Percentiles rank a stretch among this genome's conserved stretches.
These are phyloP conservation scores for Solanum hybrid DNA, from an alignment of 305 asterid genomes.

Conservation along the genomic window DNA sequence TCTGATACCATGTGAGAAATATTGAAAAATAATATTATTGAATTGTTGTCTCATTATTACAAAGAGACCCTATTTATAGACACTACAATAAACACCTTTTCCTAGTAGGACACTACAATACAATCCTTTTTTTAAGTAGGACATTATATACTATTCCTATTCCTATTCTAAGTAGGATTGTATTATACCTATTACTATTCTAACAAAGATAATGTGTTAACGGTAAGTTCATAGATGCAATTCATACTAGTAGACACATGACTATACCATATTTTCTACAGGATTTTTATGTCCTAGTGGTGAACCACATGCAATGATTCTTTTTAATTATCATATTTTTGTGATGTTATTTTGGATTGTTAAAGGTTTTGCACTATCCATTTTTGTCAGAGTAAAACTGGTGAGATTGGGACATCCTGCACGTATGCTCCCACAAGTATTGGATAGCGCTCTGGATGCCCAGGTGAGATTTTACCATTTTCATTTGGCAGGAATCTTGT, in stretches of 20 bases:
- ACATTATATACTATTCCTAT: too few species aligned
- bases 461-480: constrained; percentile 42
- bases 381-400: constrained; percentile 64
- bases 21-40: too few species aligned
- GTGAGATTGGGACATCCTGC: constrained; percentile 99
- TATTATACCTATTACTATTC: background rate
- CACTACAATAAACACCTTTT: background rate
- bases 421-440: constrained; percentile 91
- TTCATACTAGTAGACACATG: background rate
- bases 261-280: background rate
- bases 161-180: background rate
- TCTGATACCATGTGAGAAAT: background rate
- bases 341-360: background rate
- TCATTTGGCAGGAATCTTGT: constrained; percentile 8
- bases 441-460: constrained; percentile 90
- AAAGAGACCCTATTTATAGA: background rate
- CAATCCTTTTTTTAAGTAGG: background rate
- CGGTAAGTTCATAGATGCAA: background rate
- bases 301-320: background rate
- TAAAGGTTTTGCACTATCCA: background rate
- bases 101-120: background rate
- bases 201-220: background rate
- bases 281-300: background rate
- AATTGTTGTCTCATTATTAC: background rate
- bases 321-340: background rate